These are phyloP conservation scores for Penicillium polonicum DNA, from an alignment of 2,329 filamentous ascomycete genomes.

Conservation along the genomic window DNA sequence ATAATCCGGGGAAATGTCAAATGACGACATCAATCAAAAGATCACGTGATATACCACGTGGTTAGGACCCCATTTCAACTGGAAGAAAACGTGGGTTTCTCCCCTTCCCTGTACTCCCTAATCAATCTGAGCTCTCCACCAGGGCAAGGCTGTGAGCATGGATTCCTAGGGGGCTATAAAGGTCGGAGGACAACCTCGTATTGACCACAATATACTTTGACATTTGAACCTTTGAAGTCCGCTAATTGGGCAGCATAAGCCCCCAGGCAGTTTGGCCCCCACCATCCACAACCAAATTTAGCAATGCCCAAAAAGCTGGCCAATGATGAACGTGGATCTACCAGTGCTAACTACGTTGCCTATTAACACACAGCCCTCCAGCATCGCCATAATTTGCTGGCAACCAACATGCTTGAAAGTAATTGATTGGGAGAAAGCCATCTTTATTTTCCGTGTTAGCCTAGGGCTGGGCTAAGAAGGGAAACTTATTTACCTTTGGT, in stretches of 20 bases:
- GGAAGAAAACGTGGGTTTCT: too few relatives aligned
- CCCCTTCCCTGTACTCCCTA: neutral
- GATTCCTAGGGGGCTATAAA: neutral
- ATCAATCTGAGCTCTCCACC: neutral
- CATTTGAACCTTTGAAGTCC: neutral
- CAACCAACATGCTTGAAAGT: neutral
- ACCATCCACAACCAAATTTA: neutral
- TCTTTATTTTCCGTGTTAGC: neutral
- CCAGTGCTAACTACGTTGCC: neutral
- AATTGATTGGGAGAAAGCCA: neutral
- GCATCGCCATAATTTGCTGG: neutral
- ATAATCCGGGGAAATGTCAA: constrained; percentile 2
- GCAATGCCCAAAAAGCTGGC: neutral
- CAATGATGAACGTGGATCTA: neutral
- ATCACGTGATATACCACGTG: neutral
- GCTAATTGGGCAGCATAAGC: neutral
- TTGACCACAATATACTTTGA: neutral
- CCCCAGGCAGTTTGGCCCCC: neutral
- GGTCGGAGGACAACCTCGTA: neutral
- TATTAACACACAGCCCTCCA: neutral
- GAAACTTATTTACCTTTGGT: neutral
- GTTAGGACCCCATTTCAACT: too few relatives aligned
- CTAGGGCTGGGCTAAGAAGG: neutral
- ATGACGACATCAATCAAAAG: neutral
- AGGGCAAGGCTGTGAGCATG: neutral